Evolutionary conservation across 2,329 filamentous ascomycete species (phyloP).

Genomic region (Fusarium torreyae): DNA sequence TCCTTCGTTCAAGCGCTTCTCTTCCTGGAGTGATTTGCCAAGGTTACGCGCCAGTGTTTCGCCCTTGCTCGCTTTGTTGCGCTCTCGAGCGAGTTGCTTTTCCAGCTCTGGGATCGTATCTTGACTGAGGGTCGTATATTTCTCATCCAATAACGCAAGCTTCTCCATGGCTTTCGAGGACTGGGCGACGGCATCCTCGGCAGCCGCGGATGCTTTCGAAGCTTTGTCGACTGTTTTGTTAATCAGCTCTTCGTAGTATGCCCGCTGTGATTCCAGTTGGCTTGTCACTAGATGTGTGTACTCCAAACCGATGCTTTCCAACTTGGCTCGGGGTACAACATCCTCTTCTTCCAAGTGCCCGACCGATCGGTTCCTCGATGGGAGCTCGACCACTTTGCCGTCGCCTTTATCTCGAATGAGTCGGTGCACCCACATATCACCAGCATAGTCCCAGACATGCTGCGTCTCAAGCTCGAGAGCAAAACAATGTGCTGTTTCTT

Average conservation of each 20-base stretch:
- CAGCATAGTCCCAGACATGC: conserved; percentile 97
- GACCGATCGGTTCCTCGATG: conserved; percentile 64
- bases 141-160: conserved; percentile 65
- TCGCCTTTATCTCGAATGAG: conserved; percentile 95
- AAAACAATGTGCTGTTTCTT: conserved; percentile 90
- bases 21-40: conserved; percentile 83
- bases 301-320: conserved; percentile 87
- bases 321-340: conserved; percentile 77
- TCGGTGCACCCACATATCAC: conserved; percentile 95
- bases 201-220: conserved; percentile 76
- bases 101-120: conserved; percentile 79
- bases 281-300: conserved; percentile 95
- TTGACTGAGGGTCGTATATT: conserved; percentile 62
- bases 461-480: conserved; percentile 94
- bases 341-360: conserved; percentile 68
- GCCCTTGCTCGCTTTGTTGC: conserved; percentile 78
- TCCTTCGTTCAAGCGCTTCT: conserved; percentile 86
- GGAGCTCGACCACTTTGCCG: conserved; percentile 92
- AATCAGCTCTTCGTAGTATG: conserved; percentile 95
- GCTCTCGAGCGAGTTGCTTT: conserved; percentile 78
- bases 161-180: conserved; percentile 66
- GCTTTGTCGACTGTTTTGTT: conserved; percentile 93
- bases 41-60: conserved; percentile 82
- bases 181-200: conserved; percentile 71
- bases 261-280: conserved; percentile 91